A percentile compares a stretch with the other conserved stretches of the same genome.
These are phyloP conservation scores for Phytophthora cajani DNA, from an alignment of 352 stramenopile genomes.

Conservation along the genomic window DNA sequence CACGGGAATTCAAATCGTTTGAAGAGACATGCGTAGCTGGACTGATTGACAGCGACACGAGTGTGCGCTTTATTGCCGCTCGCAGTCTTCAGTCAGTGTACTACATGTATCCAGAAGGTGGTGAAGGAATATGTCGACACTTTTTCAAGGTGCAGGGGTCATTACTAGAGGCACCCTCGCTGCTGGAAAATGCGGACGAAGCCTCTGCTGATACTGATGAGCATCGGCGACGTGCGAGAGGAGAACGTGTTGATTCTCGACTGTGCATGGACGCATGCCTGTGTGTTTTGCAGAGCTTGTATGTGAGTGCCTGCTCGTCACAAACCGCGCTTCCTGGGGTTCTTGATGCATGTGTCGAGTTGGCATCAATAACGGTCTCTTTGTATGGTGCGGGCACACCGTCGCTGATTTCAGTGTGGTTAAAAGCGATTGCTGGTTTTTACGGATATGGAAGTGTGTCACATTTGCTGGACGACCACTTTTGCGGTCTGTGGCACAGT, in stretches of 20 bases:
- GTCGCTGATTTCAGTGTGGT: constrained; percentile 52
- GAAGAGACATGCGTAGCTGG: constrained; percentile 52
- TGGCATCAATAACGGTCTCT: constrained; percentile 45
- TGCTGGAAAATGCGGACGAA: neutral
- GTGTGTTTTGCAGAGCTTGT: constrained; percentile 61
- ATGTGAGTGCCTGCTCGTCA: constrained; percentile 72
- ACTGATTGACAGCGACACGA: constrained; percentile 59
- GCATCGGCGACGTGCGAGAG: constrained; percentile 1
- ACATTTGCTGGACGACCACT: constrained; percentile 72
- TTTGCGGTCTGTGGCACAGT: constrained; percentile 63
- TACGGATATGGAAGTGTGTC: constrained; percentile 56
- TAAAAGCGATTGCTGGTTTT: constrained; percentile 47
- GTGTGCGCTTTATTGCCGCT: constrained; percentile 59
- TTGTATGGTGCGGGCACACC: constrained; percentile 46
- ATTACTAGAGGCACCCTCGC: constrained; percentile 33
- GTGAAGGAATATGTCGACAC: constrained; percentile 62
- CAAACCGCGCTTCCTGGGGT: constrained; percentile 58
- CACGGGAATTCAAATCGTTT: constrained; percentile 61
- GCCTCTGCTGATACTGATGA: constrained; percentile 3
- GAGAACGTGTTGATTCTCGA: constrained; percentile 23
- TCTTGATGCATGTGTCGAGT: constrained; percentile 54
- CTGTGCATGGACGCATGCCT: constrained; percentile 47
- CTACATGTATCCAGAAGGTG: constrained; percentile 85
- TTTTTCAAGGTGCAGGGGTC: constrained; percentile 41
- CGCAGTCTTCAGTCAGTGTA: constrained; percentile 70